These are phyloP conservation scores for Tephrocybe rancida DNA, from an alignment of 768 basidiomycete species.

Conservation along the genomic window DNA sequence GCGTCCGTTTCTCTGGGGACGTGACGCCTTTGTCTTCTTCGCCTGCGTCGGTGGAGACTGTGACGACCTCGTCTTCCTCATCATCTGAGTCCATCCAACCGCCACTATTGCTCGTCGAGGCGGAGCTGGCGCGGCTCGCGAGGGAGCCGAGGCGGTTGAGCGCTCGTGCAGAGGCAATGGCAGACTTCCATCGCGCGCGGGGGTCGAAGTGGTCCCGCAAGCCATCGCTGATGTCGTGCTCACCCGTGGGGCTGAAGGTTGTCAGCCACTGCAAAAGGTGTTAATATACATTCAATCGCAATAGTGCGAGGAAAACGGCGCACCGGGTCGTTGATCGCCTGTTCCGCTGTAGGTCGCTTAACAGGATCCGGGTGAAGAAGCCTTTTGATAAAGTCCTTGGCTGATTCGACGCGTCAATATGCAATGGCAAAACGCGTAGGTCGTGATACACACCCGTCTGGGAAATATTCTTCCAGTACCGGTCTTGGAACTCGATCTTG, in stretches of 20 bases:
- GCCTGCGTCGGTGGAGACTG: slow-evolving; percentile 25
- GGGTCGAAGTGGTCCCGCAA: slow-evolving; percentile 86
- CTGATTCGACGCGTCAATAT: slow-evolving; percentile 36
- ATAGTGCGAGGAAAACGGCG: slow-evolving; percentile 17
- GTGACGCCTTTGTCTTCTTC: slow-evolving; percentile 46
- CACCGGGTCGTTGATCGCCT: slow-evolving; percentile 72
- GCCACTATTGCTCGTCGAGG: slow-evolving; percentile 29
- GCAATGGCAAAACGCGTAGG: neutral
- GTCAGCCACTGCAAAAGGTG: slow-evolving; percentile 65
- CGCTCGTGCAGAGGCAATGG: slow-evolving; percentile 57
- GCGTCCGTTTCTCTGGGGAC: slow-evolving; percentile 26
- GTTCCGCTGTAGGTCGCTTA: slow-evolving; percentile 69
- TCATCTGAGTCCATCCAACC: slow-evolving; percentile 34
- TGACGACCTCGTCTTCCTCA: slow-evolving; percentile 21
- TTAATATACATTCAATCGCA: neutral
- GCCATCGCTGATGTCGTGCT: slow-evolving; percentile 73
- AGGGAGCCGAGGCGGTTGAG: slow-evolving; percentile 37
- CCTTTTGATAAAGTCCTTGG: slow-evolving; percentile 79
- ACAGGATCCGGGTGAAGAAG: slow-evolving; percentile 74
- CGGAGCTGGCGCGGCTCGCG: slow-evolving; percentile 26
- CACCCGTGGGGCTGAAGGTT: slow-evolving; percentile 59
- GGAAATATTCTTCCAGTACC: slow-evolving; percentile 93
- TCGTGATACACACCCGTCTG: slow-evolving; percentile 52
- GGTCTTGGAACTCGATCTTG: slow-evolving; percentile 88
- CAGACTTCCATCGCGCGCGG: slow-evolving; percentile 69